Evolutionary conservation across 1,139 yeast genomes (phyloP).

Genomic region (Magnusiomyces suaveolens): DNA sequence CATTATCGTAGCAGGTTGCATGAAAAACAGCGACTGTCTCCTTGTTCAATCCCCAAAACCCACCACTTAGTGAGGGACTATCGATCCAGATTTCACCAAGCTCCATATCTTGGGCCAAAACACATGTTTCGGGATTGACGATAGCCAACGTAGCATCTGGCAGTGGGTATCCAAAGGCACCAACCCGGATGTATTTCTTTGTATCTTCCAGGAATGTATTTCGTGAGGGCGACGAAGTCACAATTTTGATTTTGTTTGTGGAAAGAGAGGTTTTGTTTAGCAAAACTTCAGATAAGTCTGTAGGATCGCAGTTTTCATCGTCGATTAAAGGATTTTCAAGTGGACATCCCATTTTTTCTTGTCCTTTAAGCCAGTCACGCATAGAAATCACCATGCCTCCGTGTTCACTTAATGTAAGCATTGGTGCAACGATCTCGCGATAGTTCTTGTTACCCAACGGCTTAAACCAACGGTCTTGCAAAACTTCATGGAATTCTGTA

Average conservation of each 20-base stretch:
- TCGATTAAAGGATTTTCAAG: constrained; percentile 24
- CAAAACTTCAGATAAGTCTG: constrained; percentile 54
- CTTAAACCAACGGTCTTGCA: constrained; percentile 83
- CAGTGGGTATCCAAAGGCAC: constrained; percentile 87
- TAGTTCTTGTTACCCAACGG: constrained; percentile 82
- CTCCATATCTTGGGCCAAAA: constrained; percentile 57
- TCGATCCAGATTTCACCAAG: constrained; percentile 98
- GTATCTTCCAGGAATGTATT: constrained; percentile 35
- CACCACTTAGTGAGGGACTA: constrained; percentile 79
- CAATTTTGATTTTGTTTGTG: constrained; percentile 63
- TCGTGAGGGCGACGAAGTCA: constrained; percentile 46
- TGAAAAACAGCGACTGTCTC: constrained; percentile 74
- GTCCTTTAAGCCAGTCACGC: constrained; percentile 71
- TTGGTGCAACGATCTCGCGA: constrained; percentile 74
- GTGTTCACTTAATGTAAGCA: constrained; percentile 80
- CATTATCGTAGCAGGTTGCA: constrained; percentile 66
- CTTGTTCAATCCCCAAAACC: constrained; percentile 64
- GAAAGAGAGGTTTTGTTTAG: constrained; percentile 76
- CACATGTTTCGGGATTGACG: constrained; percentile 82
- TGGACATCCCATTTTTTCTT: constrained; percentile 46
- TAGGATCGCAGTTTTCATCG: constrained; percentile 36
- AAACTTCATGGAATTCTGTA: constrained; percentile 82
- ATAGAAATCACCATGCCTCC: constrained; percentile 93
- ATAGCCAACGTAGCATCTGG: constrained; percentile 92
- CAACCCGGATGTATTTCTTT: constrained; percentile 53